Percentiles rank a stretch among this genome's conserved stretches.
phyloP scores from a whole-genome alignment of 2,329 filamentous ascomycete species.

The Beauveria bassiana region DNA sequence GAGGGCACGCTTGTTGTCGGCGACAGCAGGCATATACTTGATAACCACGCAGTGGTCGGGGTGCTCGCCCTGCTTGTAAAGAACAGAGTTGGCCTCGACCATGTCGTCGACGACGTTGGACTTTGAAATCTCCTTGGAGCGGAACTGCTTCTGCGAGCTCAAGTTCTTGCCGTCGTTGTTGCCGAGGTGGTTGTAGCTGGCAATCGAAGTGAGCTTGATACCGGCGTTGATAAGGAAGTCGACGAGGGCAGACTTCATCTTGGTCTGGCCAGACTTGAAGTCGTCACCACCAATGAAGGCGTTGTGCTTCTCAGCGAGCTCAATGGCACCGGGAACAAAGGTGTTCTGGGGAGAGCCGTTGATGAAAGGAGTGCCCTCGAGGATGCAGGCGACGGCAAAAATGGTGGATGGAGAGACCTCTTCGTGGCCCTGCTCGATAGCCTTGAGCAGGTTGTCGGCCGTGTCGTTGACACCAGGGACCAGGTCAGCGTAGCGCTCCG shows the following conservation, averaged over 20 bases:
- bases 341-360: constrained; percentile 99
- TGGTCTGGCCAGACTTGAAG: constrained; percentile 99
- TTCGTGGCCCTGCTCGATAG: constrained; percentile 78
- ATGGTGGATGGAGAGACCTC: constrained; percentile 94
- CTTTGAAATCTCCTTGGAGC: constrained; percentile 99
- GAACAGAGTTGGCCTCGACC: constrained; percentile 87
- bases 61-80: constrained; percentile 89
- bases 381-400: constrained; percentile 89
- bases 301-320: constrained; percentile 77
- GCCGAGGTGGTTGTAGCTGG: constrained; percentile 97
- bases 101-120: constrained; percentile 99
- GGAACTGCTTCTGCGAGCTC: constrained; percentile 96
- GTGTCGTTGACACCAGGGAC: constrained; percentile 90
- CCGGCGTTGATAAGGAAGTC: constrained; percentile 98
- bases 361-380: constrained; percentile 90
- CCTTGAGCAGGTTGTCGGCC: constrained; percentile 81
- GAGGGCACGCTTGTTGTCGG: constrained; percentile 96
- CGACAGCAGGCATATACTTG: constrained; percentile 99
- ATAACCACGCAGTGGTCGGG: constrained; percentile 98
- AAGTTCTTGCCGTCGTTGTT: constrained; percentile 99
- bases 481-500: constrained; percentile 89
- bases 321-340: constrained; percentile 86
- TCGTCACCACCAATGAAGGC: constrained; percentile 96
- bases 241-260: constrained; percentile 99
- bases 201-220: constrained; percentile 97